phyloP scores from a whole-genome alignment of 1,284 basidiomycete genomes.

The Flammula alnicola region DNA sequence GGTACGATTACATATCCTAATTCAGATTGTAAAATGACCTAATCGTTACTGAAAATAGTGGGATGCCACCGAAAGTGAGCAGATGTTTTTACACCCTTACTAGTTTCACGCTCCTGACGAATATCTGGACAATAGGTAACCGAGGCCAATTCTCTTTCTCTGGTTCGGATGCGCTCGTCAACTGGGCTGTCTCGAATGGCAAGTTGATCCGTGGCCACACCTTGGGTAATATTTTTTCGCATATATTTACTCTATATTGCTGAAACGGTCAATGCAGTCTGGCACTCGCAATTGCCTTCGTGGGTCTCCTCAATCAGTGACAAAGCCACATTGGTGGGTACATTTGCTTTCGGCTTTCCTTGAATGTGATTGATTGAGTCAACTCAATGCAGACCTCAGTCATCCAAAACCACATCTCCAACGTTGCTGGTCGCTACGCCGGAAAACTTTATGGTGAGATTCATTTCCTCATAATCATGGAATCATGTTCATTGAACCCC shows the following conservation, averaged over 20 bases:
- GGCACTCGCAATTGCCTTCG: constrained; percentile 52
- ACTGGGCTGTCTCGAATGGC: constrained; percentile 50
- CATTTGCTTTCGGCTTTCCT: not conserved
- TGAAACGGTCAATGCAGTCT: constrained; percentile 33
- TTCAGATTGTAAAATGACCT: not conserved
- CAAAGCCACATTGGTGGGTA: constrained; percentile 35
- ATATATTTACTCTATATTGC: not conserved
- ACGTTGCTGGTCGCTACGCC: constrained; percentile 42
- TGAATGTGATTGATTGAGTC: not conserved
- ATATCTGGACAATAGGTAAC: constrained; percentile 18
- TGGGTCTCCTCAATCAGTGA: constrained; percentile 46
- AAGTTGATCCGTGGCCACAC: constrained; percentile 54
- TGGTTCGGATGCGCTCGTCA: constrained; percentile 46
- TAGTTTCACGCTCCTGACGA: too few species aligned
- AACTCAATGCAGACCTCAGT: constrained; percentile 34
- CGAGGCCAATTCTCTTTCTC: constrained; percentile 37
- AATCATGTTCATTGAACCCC: too few species aligned
- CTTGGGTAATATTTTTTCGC: constrained; percentile 31
- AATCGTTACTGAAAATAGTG: constrained; percentile 17
- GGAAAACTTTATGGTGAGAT: constrained; percentile 44
- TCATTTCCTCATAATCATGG: not conserved
- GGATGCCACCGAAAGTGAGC: constrained; percentile 30
- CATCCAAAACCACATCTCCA: constrained; percentile 47
- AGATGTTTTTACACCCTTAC: not conserved
- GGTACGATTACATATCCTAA: constrained; percentile 14